phyloP scores from a whole-genome alignment of 225 moss, liverwort and hornwort genomes.

The Rhytidiadelphus loreus region DNA sequence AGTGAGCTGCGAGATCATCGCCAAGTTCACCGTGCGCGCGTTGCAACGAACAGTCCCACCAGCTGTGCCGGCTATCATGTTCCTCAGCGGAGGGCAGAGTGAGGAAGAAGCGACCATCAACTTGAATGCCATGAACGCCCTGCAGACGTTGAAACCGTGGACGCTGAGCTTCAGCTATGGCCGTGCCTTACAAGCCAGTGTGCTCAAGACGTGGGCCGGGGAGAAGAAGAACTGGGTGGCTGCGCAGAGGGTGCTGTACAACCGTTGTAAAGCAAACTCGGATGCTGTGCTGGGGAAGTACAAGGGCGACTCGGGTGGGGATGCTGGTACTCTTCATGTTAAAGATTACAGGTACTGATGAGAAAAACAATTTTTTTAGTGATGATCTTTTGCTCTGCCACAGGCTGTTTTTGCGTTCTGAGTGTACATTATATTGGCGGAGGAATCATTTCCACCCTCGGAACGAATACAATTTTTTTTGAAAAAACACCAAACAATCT shows the following conservation, averaged over 20 bases:
- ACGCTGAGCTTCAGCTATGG: constrained; percentile 54
- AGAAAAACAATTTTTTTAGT: neutral
- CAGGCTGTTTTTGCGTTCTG: neutral
- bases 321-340: constrained; percentile 32
- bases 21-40: constrained; percentile 52
- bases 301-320: constrained; percentile 53
- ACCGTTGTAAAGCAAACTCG: constrained; percentile 38
- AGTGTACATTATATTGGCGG: neutral
- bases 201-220: constrained; percentile 46
- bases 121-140: constrained; percentile 45
- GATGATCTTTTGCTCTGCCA: neutral
- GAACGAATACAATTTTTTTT: neutral
- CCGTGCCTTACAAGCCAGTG: constrained; percentile 36
- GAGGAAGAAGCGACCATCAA: constrained; percentile 50
- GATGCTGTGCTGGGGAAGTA: constrained; percentile 44
- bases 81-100: constrained; percentile 46
- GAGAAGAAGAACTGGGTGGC: constrained; percentile 54
- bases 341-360: constrained; percentile 33
- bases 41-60: constrained; percentile 42
- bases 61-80: constrained; percentile 34
- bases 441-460: neutral
- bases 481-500: neutral
- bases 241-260: constrained; percentile 49
- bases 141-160: constrained; percentile 48
- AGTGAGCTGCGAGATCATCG: constrained; percentile 47